Percentiles rank a stretch among this genome's conserved stretches.
Evolutionary conservation across 2,329 filamentous ascomycete species (phyloP).

Genomic region (Bipolaris oryzae): DNA sequence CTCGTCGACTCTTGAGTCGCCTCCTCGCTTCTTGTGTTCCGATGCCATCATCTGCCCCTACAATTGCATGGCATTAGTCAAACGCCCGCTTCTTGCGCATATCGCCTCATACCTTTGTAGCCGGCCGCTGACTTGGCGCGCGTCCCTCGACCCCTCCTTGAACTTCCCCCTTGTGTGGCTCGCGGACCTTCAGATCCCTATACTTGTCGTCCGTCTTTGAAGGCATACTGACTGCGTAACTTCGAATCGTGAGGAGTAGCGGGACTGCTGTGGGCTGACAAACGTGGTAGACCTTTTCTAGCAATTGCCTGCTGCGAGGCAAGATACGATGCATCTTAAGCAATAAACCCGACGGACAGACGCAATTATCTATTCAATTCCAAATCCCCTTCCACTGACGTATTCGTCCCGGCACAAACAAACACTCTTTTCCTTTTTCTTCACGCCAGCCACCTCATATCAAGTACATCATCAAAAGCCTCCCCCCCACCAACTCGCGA

Average conservation of each 20-base stretch:
- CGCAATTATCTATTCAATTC: constrained; percentile 19
- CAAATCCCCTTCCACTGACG: constrained; percentile 21
- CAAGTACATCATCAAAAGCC: constrained; percentile 23
- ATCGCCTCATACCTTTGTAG: constrained; percentile 49
- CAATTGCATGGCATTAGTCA: neutral
- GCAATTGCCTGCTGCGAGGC: neutral
- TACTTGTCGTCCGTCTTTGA: constrained; percentile 53
- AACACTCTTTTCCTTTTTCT: constrained; percentile 1
- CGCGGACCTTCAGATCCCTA: constrained; percentile 54
- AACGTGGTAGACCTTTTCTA: neutral
- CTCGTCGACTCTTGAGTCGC: constrained; percentile 55
- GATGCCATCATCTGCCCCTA: constrained; percentile 56
- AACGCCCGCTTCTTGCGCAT: neutral
- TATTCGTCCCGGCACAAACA: constrained; percentile 23
- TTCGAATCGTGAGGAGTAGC: neutral
- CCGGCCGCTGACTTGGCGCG: constrained; percentile 57
- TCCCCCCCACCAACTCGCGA: neutral
- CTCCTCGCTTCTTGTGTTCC: constrained; percentile 57
- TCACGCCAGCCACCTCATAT: constrained; percentile 11
- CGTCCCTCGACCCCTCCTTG: constrained; percentile 55
- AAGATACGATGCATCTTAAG: constrained; percentile 8
- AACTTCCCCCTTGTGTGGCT: constrained; percentile 56
- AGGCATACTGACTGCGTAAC: constrained; percentile 45
- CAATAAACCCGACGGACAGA: neutral
- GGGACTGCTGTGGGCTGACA: neutral